Evolutionary conservation across 139 green algal species (phyloP), one percentile per base, ranked within the genome.

Genomic region (Mesotaenium endlicherianum): DNA sequence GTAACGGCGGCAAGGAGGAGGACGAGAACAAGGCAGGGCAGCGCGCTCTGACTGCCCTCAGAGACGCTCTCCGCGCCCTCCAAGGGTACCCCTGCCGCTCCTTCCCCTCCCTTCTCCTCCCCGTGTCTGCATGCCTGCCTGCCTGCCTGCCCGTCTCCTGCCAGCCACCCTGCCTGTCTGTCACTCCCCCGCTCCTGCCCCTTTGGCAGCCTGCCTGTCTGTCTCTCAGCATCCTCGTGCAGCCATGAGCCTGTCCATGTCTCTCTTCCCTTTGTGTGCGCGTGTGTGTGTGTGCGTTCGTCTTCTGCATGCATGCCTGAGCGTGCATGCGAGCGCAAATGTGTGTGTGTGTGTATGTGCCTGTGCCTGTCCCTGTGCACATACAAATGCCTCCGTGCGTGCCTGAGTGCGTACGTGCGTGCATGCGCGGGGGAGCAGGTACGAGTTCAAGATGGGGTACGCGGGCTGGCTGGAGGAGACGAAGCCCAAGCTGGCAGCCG

Each of bases 401-500:
- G n/a, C n/a, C n/a, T n/a, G n/a, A n/a, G n/a, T n/a, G n/a, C n/a
- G n/a, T n/a, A n/a, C n/a, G n/a, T n/a, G n/a, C n/a, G n/a, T n/a
- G n/a, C n/a, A n/a, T n/a, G n/a, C n/a, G n/a, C n/a, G n/a, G n/a
- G n/a, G n/a, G n/a, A n/a, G n/a, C 72, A 80, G 72, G 45, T 72
- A 80, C 50, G 72, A 80, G 50, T 80, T 80, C 34, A n/a, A 30
- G n/a, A 44, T 20, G 0, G 34, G 20, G 1, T 36, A 80, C 36
- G 5, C 2, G 41, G 43, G 3, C 31, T 80, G 72, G 72, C 20
- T 80, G n/a, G 34, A 67, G 34, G n/a, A 72, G 40, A 36, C 40
- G 50, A 74, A 80, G 40, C 72, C 72, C 5, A 80, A 80, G 36
- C 72, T 80, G 49, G 34, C 30, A 20, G 36, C 40, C 11, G 72